Base-by-base conservation (phyloP, 2,329 filamentous ascomycete species). In the Colletotrichum orbiculare region DNA sequence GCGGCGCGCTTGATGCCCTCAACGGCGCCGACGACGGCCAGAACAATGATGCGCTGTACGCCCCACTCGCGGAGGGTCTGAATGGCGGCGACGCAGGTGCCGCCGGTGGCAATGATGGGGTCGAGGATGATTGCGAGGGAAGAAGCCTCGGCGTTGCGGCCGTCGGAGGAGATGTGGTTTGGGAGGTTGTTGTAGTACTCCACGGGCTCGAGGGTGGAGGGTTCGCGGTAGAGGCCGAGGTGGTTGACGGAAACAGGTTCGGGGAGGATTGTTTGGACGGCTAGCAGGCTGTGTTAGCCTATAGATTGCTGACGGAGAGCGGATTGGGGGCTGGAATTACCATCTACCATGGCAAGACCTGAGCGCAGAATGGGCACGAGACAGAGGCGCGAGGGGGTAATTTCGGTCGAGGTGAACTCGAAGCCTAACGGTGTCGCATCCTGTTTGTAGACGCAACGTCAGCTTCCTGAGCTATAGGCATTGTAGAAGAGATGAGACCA, bases 111-210 rank as follows among this genome's bases (percentile, higher is more conserved):
- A 74, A 98, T 96, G 71, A 98, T 88, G 4, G 95, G 96, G 75
- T 98, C 95, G 52, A 97, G 87, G 59, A 97, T 82, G 74, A 97
- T 91, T 64, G 94, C 94, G 11, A 97, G 83, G 64, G 77, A 82
- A 48, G 80, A 80, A 47, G 75, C 71, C 42, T 70, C 66, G 47
- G 79, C 72, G 54, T 54, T 74, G 39, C 78, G 75, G 67, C 80
- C 80, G 49, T 73, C 73, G 43, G 75, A 70, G 48, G 73, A 66
- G 43, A 83, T 75, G 79, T 93, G 91, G 79, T 92, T 90, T 41
- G 94, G 94, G 17, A 97, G 89, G 79, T 97, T 97, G 84, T 97
- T 97, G 86, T 97, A 97, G 86, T 97, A 97, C 80, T 97, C 94
- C 64, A 97, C 94, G 3, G 94, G 93, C 73, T 93, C 89, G 61